Evolutionary conservation across 495 filamentous ascomycete genomes (phyloP), one percentile per base, ranked within the genome.

Genomic region (Penicillium cataractarum): DNA sequence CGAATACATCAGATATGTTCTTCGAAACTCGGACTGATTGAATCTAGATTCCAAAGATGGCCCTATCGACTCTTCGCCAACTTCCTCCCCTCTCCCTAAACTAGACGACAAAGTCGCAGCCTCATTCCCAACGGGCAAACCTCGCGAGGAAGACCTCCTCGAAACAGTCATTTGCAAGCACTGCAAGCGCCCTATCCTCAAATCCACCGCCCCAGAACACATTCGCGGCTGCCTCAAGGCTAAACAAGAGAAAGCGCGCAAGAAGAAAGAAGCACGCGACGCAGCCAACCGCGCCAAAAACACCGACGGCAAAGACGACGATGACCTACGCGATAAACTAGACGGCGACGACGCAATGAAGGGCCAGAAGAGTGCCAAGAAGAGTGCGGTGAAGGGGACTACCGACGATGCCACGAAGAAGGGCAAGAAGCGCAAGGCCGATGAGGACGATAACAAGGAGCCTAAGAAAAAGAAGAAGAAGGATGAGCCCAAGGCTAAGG

Each of bases 401-500:
- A 80, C 87, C 44, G 80, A 80, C 35, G 84, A 84, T 49, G 84
- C 81, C 0, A 83, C 83, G 8, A 89, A 86, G 68, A 93, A 90
- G 74, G 88, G 88, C 33, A 97, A 97, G 86, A 98, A 97, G 83
- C 84, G 94, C 57, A 98, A 98, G 79, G 89, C 92, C 32, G 93
- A 94, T 52, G 89, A 80, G 58, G 89, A 92, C 51, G 86, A 85
- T 51, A 74, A 68, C 61, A 86, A 87, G 71, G 90, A 87, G 63
- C 86, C 89, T 6, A 97, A 97, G 85, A 97, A 97, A 78, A 92
- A 95, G 70, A 84, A 86, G 78, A 97, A 97, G 77, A 95, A 97
- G 75, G 94, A 98, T 63, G 91, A 92, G 58, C 83, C 82, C 2
- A 97, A 97, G 71, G 83, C 90, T 13, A 97, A 97, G 74, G 80